Base-by-base conservation (phyloP, 2,329 filamentous ascomycete genomes). In the Trichoderma semiorbis region DNA sequence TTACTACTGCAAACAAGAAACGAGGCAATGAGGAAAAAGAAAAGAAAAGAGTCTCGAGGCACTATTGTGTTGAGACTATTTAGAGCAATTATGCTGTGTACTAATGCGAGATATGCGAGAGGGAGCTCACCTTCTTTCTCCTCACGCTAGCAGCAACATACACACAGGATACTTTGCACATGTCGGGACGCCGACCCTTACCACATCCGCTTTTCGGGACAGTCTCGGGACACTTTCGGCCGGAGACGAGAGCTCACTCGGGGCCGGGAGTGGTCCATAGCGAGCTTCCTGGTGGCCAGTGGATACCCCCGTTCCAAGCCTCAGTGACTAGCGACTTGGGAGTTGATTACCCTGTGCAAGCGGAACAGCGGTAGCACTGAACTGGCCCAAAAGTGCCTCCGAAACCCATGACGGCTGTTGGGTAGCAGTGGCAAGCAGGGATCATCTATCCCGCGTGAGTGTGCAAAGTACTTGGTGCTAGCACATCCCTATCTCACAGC, bases 181-280 rank as follows among this genome's bases (percentile, higher is more conserved):
- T 36, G 36, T 60, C 66, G 66, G 66, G 57, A 34, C 28, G 34
- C 28, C 66, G 53, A 39, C 28, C 36, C 24, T 24, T 16, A 14
- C 47, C 47, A 34, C 57, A 47, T 58, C 62, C 70, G 36, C 18
- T 60, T 71, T 67, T 71, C 55, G 53, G 63, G 53, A 32, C 36
- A 67, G 70, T 67, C 24, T 71, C 70, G 70, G 70, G 63, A 18
- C 21, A 43, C 70, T 21, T 60, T 71, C 69, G 69, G 69, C 63
- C 69, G 69, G 69, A 67, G 66, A 61, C 36, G 34, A 65, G 60
- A 47, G 26, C 24, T 34, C 26, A 24, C 60, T 71, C 69, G 69
- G 69, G 69, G 24, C 69, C 69, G 69, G 63, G 24, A 61, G 55
- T 39, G 50, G 65, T 36, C 34, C 65, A 58, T 43, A 11, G 8